Evolutionary conservation across 192 early-diverging fungal species (phyloP).

Genomic region (Coemansia sp.): DNA sequence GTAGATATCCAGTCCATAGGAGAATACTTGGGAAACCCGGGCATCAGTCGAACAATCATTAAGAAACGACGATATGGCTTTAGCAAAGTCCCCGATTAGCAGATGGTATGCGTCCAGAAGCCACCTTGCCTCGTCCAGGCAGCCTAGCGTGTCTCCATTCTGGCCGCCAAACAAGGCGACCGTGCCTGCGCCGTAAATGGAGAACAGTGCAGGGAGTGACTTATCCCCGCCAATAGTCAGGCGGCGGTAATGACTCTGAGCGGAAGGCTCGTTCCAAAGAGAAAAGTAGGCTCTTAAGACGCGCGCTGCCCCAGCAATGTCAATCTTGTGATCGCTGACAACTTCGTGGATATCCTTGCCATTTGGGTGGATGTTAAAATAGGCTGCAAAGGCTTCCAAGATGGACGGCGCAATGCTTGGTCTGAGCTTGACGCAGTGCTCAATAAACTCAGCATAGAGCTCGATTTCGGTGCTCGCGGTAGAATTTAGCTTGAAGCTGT

Average conservation of each 20-base stretch:
- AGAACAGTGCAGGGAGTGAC: constrained; percentile 17
- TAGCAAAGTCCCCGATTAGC: constrained; percentile 66
- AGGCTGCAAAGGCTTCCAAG: constrained; percentile 9
- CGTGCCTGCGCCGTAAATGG: constrained; percentile 54
- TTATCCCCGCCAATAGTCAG: neutral
- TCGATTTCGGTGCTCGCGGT: constrained; percentile 3
- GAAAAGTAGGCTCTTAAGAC: constrained; percentile 28
- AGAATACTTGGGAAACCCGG: constrained; percentile 55
- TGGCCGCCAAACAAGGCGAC: constrained; percentile 93
- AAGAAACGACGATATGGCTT: constrained; percentile 66
- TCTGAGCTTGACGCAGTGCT: constrained; percentile 9
- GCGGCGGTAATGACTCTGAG: neutral
- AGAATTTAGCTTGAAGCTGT: neutral
- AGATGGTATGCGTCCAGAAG: constrained; percentile 72
- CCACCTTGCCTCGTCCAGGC: constrained; percentile 77
- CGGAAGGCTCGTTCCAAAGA: constrained; percentile 14
- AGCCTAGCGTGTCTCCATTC: constrained; percentile 74
- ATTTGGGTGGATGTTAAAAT: neutral
- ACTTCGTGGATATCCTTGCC: constrained; percentile 15
- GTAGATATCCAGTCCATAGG: constrained; percentile 69
- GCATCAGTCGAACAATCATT: constrained; percentile 56
- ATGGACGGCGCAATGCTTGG: neutral
- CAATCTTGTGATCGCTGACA: constrained; percentile 7
- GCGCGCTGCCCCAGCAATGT: neutral
- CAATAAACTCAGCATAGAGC: constrained; percentile 13